Conservation (phyloP, 1,139 yeast species). For the Yamadazyma atmosphaerica region DNA sequence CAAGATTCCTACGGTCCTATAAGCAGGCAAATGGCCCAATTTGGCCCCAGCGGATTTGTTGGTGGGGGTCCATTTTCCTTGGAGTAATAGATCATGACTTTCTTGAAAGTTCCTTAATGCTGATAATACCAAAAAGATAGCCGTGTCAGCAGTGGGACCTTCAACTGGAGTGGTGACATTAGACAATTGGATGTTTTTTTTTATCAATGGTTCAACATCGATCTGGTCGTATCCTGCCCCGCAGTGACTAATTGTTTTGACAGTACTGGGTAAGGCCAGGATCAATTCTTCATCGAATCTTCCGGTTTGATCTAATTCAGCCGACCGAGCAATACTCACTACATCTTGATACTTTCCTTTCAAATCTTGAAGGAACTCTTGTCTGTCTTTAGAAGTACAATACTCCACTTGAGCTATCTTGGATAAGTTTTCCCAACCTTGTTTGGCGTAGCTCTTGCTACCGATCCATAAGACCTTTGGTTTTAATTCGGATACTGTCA, state of each 20-base stretch:
- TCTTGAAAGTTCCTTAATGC: constrained; percentile 65
- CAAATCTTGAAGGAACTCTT: constrained; percentile 52
- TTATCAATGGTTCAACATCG: constrained; percentile 54
- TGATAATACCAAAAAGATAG: constrained; percentile 62
- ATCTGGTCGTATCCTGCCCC: constrained; percentile 96
- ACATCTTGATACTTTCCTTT: constrained; percentile 48
- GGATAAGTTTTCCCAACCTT: constrained; percentile 54
- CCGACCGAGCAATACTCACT: constrained; percentile 53
- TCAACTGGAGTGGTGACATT: constrained; percentile 76
- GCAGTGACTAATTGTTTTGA: constrained; percentile 68
- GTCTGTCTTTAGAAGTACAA: constrained; percentile 44
- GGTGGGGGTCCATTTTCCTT: constrained; percentile 58
- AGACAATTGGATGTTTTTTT: constrained; percentile 60
- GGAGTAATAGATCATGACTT: constrained; percentile 44
- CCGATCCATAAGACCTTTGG: constrained; percentile 66
- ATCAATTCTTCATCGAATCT: constrained; percentile 74
- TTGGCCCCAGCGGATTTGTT: constrained; percentile 26
- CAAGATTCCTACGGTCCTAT: constrained; percentile 61
- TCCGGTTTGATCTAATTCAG: constrained; percentile 56
- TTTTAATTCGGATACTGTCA: constrained; percentile 18
- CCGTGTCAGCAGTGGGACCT: constrained; percentile 81
- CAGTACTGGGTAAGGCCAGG: constrained; percentile 54
- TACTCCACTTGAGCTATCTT: constrained; percentile 51
- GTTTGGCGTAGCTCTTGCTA: constrained; percentile 49
- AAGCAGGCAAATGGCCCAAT: constrained; percentile 53